These are phyloP conservation scores for Obelidium mucronatum DNA, from an alignment of 192 early-diverging fungal genomes.

Conservation along the genomic window DNA sequence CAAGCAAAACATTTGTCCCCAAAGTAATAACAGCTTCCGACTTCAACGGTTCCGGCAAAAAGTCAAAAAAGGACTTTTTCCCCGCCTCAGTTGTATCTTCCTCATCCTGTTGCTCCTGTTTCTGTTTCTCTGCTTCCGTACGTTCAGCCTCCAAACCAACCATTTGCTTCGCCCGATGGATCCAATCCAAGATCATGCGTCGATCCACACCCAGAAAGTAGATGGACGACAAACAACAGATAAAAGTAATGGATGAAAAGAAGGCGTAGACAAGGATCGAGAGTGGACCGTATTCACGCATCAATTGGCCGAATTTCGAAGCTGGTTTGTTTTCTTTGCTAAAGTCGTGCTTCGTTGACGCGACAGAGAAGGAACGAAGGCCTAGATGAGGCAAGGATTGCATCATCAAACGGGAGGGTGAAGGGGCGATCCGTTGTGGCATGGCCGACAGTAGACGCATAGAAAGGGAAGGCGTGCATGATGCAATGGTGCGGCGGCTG, in stretches of 20 bases:
- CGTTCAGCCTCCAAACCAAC: slow-evolving; percentile 39
- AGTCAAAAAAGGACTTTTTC: slow-evolving; percentile 30
- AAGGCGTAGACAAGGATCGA: slow-evolving; percentile 51
- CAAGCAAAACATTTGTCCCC: slow-evolving; percentile 53
- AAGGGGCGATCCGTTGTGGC: background rate
- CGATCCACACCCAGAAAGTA: slow-evolving; percentile 51
- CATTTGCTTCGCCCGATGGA: slow-evolving; percentile 25
- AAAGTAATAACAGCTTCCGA: slow-evolving; percentile 39
- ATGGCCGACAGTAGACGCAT: too few relatives aligned
- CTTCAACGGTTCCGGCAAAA: slow-evolving; percentile 44
- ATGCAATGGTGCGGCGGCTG: background rate
- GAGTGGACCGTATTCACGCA: slow-evolving; percentile 59
- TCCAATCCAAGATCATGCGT: slow-evolving; percentile 29
- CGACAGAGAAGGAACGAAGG: background rate
- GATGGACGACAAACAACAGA: slow-evolving; percentile 49
- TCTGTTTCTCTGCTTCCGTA: slow-evolving; percentile 7
- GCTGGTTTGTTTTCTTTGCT: background rate
- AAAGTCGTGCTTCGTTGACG: background rate
- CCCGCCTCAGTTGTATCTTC: slow-evolving; percentile 10
- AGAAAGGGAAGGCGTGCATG: too few relatives aligned
- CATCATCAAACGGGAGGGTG: background rate
- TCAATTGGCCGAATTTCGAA: slow-evolving; percentile 37
- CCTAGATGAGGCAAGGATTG: background rate
- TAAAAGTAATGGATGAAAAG: slow-evolving; percentile 48
- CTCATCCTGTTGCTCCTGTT: background rate